Percentiles rank a stretch among this genome's conserved stretches.
phyloP scores from a whole-genome alignment of 2,329 filamentous ascomycete genomes.

The Aspergillus neotritici region DNA sequence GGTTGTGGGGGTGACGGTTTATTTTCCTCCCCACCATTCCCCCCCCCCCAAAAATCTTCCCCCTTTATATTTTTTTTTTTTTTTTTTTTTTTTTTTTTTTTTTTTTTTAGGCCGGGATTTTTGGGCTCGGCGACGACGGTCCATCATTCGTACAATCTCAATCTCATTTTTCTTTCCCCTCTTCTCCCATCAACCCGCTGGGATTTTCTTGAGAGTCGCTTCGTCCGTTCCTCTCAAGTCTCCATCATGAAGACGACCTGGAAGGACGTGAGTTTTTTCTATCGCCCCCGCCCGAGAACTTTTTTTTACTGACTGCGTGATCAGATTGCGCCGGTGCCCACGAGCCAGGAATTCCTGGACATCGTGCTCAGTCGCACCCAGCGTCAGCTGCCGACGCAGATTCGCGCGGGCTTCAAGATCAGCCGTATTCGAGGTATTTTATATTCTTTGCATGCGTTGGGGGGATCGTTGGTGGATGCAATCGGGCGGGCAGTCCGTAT shows the following conservation, averaged over 20 bases:
- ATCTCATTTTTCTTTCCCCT: neutral
- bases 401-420: slow-evolving; percentile 93
- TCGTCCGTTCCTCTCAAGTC: slow-evolving; percentile 16
- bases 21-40: too few species aligned
- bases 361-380: slow-evolving; percentile 94
- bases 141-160: too few species aligned
- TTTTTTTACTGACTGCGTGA: slow-evolving; percentile 31
- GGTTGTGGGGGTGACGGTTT: too few species aligned
- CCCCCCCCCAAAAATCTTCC: too few species aligned
- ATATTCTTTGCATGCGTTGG: neutral
- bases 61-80: slow-evolving; percentile 7
- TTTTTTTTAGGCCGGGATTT: neutral
- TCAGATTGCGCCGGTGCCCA: slow-evolving; percentile 76
- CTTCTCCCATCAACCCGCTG: slow-evolving; percentile 16
- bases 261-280: slow-evolving; percentile 46
- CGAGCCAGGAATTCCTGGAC: slow-evolving; percentile 91
- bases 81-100: slow-evolving; percentile 9
- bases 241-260: slow-evolving; percentile 55
- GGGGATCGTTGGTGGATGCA: neutral
- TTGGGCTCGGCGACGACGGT: neutral
- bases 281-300: slow-evolving; percentile 6
- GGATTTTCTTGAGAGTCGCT: slow-evolving; percentile 20
- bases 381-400: slow-evolving; percentile 88
- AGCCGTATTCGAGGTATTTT: slow-evolving; percentile 67
- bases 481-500: neutral